Percentiles rank a stretch among this genome's conserved stretches.
These are phyloP conservation scores for Suillus placidus DNA, from an alignment of 768 basidiomycete species.

Conservation along the genomic window DNA sequence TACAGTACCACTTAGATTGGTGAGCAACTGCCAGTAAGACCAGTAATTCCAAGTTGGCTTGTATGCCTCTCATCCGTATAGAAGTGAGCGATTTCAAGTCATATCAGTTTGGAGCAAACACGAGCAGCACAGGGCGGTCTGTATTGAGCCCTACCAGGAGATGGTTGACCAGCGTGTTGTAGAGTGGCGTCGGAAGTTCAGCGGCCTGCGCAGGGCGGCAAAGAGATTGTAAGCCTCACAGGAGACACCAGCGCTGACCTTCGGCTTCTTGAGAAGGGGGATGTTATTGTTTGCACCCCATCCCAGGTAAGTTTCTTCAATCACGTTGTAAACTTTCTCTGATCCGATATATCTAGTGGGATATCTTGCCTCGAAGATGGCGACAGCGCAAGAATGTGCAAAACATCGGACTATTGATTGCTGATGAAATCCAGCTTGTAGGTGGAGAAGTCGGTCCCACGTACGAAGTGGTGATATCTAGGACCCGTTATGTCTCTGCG, in stretches of 20 bases:
- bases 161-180: slow-evolving; percentile 91
- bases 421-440: slow-evolving; percentile 93
- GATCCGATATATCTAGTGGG: slow-evolving; percentile 65
- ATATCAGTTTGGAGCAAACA: slow-evolving; percentile 91
- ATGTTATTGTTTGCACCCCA: slow-evolving; percentile 94
- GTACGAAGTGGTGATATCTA: slow-evolving; percentile 95
- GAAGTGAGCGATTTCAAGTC: slow-evolving; percentile 98
- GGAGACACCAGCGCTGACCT: slow-evolving; percentile 94
- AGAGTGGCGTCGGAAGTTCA: slow-evolving; percentile 90
- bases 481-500: slow-evolving; percentile 94
- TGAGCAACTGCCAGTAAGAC: neutral
- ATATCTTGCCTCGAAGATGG: slow-evolving; percentile 92
- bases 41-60: neutral
- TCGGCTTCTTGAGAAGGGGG: slow-evolving; percentile 85
- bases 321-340: slow-evolving; percentile 7
- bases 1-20: neutral
- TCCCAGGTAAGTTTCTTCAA: slow-evolving; percentile 59
- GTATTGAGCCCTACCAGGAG: slow-evolving; percentile 96
- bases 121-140: slow-evolving; percentile 83
- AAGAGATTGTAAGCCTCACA: slow-evolving; percentile 91
- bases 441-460: slow-evolving; percentile 96
- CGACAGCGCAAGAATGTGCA: slow-evolving; percentile 96
- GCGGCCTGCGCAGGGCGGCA: slow-evolving; percentile 82
- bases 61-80: slow-evolving; percentile 84
- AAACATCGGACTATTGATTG: slow-evolving; percentile 88